Conservation (phyloP, 192 early-diverging fungal species). For the Coemansia reversa region DNA sequence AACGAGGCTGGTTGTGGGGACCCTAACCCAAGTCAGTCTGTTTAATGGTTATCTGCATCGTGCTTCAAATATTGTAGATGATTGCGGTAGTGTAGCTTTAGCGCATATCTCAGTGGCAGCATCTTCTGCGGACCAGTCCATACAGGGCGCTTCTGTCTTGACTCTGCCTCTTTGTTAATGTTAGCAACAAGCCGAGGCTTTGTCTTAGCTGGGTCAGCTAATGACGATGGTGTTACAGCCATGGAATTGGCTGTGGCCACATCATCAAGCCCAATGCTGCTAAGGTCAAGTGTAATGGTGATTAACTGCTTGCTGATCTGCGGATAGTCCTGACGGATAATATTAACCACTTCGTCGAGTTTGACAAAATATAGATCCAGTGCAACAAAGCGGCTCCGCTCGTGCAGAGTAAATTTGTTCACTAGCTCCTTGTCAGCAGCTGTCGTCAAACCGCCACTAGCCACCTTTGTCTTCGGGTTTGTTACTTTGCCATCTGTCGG, state of each 20-base stretch:
- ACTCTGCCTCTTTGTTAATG: not conserved
- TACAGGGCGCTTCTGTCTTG: slow-evolving; percentile 10
- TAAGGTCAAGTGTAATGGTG: slow-evolving; percentile 67
- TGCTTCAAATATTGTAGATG: not conserved
- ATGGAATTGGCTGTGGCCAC: not conserved
- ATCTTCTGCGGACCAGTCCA: slow-evolving; percentile 47
- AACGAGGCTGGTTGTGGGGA: too few species aligned
- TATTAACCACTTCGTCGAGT: slow-evolving; percentile 61
- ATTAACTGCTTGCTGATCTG: slow-evolving; percentile 66
- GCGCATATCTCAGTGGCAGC: slow-evolving; percentile 44
- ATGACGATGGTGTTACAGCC: too few species aligned
- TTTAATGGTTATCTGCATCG: not conserved
- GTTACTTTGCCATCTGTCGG: not conserved
- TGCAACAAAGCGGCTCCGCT: slow-evolving; percentile 62
- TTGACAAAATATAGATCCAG: slow-evolving; percentile 64
- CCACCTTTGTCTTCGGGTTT: not conserved
- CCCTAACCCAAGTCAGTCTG: too few species aligned
- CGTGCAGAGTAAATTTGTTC: slow-evolving; percentile 56
- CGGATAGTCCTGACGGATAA: slow-evolving; percentile 64
- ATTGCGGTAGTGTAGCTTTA: slow-evolving; percentile 40
- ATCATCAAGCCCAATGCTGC: slow-evolving; percentile 20
- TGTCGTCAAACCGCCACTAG: not conserved
- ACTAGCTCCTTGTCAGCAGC: slow-evolving; percentile 24
- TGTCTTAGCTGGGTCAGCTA: not conserved
- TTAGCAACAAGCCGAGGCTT: slow-evolving; percentile 14